These are phyloP conservation scores for Leishmania lainsoni DNA, from an alignment of 208 protist species.

Conservation along the genomic window DNA sequence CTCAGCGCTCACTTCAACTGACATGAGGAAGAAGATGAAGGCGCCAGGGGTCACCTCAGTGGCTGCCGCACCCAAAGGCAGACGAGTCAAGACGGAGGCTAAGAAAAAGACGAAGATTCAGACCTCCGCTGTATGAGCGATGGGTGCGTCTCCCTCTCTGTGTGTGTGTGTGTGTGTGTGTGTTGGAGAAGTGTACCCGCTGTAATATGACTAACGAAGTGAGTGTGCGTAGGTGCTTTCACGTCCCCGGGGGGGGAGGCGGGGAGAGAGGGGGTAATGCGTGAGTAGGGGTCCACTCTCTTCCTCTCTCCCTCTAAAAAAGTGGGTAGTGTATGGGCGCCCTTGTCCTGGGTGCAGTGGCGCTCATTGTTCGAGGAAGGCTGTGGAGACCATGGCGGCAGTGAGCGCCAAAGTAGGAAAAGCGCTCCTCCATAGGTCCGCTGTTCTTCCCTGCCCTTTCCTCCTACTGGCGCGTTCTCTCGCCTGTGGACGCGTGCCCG, in stretches of 20 bases:
- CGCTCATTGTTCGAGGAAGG: not conserved
- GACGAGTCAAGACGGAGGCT: not conserved
- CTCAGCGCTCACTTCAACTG: not conserved
- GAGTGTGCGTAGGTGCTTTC: not conserved
- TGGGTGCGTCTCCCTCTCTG: not conserved
- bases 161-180: not conserved
- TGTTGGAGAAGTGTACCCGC: not conserved
- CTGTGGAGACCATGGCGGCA: no score
- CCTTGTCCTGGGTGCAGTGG: not conserved
- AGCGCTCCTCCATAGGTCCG: not conserved
- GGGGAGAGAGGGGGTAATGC: not conserved
- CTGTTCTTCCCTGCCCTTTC: not conserved
- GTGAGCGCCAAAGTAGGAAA: not conserved
- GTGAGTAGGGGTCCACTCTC: not conserved
- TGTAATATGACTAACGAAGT: constrained; percentile 6
- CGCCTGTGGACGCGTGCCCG: not conserved
- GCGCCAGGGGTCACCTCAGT: not conserved
- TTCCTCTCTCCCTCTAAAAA: not conserved
- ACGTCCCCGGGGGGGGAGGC: not conserved
- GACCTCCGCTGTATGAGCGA: not conserved
- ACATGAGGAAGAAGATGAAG: constrained; percentile 2
- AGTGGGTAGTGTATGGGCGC: not conserved
- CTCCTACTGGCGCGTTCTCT: no score
- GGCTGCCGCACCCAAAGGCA: not conserved
- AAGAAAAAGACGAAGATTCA: not conserved